These are phyloP conservation scores for Linum trigynum DNA, from an alignment of 345 rosid species.

Conservation along the genomic window DNA sequence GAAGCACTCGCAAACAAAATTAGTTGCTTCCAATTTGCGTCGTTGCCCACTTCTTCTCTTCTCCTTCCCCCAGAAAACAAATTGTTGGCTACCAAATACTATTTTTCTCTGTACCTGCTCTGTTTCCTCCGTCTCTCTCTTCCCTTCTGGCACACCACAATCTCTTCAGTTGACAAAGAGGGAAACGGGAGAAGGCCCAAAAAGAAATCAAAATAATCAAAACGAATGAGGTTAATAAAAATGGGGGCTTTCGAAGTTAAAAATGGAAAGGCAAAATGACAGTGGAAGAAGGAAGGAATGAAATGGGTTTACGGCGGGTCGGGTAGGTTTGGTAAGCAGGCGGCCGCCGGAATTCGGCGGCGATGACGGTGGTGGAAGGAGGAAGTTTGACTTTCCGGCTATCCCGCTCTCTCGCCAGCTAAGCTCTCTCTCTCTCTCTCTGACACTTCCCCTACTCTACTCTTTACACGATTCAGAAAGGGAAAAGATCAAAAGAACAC, in stretches of 20 bases:
- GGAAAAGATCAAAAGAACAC: background rate
- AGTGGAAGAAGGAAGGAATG: background rate
- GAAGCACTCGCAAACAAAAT: too few relatives aligned
- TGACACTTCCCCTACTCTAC: background rate
- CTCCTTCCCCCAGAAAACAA: background rate
- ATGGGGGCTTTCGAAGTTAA: background rate
- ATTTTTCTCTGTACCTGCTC: background rate
- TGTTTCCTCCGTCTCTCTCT: background rate
- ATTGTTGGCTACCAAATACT: background rate
- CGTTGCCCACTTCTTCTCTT: background rate
- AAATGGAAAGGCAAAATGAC: background rate
- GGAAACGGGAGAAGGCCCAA: background rate
- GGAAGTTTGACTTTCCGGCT: background rate
- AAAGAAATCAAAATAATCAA: background rate
- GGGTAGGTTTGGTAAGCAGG: background rate
- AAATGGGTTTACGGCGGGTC: background rate
- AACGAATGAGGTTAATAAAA: background rate
- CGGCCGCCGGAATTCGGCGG: background rate
- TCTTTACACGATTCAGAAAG: background rate
- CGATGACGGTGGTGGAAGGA: background rate
- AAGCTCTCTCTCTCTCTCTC: background rate
- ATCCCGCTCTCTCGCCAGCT: background rate
- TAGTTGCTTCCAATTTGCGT: too few relatives aligned
- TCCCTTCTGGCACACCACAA: background rate
- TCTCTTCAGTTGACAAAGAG: background rate